These are phyloP conservation scores for Globomyces sp. DNA, from an alignment of 371 early-diverging fungal genomes.

Conservation along the genomic window DNA sequence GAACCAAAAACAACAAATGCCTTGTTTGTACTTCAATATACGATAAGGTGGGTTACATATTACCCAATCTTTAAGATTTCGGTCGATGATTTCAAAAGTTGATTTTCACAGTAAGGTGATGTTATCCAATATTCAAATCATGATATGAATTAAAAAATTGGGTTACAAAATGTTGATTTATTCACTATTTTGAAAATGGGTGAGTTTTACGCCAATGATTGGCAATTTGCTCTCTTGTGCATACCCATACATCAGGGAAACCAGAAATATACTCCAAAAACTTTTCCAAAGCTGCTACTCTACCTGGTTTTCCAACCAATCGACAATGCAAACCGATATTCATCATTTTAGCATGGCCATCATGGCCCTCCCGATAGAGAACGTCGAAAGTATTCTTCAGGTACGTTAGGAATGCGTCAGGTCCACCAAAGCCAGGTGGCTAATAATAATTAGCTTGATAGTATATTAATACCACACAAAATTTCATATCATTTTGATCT, in stretches of 20 bases:
- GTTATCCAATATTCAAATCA: no score
- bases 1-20: no score
- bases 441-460: background rate
- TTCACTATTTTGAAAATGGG: constrained; percentile 5
- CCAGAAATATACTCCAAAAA: constrained; percentile 48
- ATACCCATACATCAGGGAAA: constrained; percentile 44
- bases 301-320: constrained; percentile 47
- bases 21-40: no score
- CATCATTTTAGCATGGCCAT: constrained; percentile 42
- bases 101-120: no score
- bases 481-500: constrained; percentile 55
- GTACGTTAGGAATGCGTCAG: constrained; percentile 44
- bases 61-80: no score
- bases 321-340: constrained; percentile 51
- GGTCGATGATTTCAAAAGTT: no score
- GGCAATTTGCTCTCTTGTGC: constrained; percentile 47
- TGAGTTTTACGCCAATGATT: constrained; percentile 31
- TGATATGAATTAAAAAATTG: no score
- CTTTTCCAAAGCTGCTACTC: constrained; percentile 38
- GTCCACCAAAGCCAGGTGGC: constrained; percentile 48
- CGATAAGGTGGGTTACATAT: no score
- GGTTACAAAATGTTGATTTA: no score
- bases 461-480: constrained; percentile 17
- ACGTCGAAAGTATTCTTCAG: constrained; percentile 48
- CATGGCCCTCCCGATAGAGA: constrained; percentile 42